Evolutionary conservation across 768 basidiomycete species (phyloP), one percentile per base, ranked within the genome.

Genomic region (Cantharellus anzutake): DNA sequence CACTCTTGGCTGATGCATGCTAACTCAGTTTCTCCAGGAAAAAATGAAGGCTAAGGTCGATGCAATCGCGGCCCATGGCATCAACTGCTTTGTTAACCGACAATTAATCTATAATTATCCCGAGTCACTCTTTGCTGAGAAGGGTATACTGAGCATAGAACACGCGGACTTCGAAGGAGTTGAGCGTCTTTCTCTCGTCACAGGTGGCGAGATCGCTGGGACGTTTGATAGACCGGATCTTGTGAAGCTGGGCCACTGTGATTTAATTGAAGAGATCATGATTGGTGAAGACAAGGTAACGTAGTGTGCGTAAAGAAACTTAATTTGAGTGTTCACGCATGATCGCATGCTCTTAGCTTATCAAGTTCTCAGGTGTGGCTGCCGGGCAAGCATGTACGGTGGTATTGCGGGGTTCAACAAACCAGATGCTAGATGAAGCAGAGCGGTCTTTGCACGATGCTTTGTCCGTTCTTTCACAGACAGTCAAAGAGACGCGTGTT

Each of bases 21-120:
- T 42, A 20, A 5, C 3, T 55, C 35, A 14, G 11, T 34, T 2
- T 4, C 40, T 57, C n/a, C 67, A 92, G 88, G 96, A 97, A 75
- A 98, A 99, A 78, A 99, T 99, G 96, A 96, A 94, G 73, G 83
- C 81, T 61, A 99, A 98, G 74, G 93, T 99, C 3, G 88, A 91
- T 52, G 81, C 84, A 11, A 98, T 99, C 66, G 90, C 92, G 3
- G 71, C 85, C 0, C 92, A 96, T 65, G 94, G 94, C 58, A 89
- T 98, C 75, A 98, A 90, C 67, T 84, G 83, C 71, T 98, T 99
- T 70, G 91, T 98, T 63, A 99, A 99, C 74, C 81, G 96, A 57
- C 96, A 99, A 69, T 78, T 99, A 51, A 89, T 99, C 73, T 99
- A 98, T 81, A 98, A 99, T 77, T 98, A 97, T 69, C 96, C 96